A percentile compares a stretch with the other conserved stretches of the same genome.
These are phyloP conservation scores for Zygosaccharomyces pseudobailii DNA, from an alignment of 1,139 yeast genomes.

Conservation along the genomic window DNA sequence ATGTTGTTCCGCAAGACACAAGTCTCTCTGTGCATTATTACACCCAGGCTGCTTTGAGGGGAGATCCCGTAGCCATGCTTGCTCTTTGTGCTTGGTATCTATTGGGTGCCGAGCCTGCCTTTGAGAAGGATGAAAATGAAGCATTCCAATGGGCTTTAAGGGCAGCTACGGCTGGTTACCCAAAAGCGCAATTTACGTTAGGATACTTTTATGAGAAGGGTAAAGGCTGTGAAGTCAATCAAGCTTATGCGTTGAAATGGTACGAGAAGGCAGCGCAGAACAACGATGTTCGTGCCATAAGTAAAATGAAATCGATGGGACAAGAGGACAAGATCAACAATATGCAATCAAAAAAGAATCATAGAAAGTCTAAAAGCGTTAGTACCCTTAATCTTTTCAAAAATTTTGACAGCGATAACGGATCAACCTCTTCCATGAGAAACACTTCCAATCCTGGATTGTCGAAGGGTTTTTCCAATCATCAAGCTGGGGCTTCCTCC, in stretches of 20 bases:
- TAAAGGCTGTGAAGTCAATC: slow-evolving; percentile 68
- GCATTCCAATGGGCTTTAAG: slow-evolving; percentile 93
- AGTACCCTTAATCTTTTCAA: slow-evolving; percentile 10
- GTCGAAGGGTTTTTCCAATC: neutral
- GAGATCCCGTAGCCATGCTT: slow-evolving; percentile 85
- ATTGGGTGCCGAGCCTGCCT: slow-evolving; percentile 79
- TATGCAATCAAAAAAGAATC: slow-evolving; percentile 1
- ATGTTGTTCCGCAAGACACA: slow-evolving; percentile 73
- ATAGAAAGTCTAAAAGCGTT: slow-evolving; percentile 11
- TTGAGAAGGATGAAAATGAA: slow-evolving; percentile 74
- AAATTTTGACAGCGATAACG: slow-evolving; percentile 7
- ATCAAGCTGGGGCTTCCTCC: neutral
- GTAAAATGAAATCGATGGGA: slow-evolving; percentile 24
- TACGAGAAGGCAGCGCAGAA: slow-evolving; percentile 67
- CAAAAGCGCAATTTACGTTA: slow-evolving; percentile 83
- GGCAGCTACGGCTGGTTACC: slow-evolving; percentile 68
- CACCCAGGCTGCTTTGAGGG: slow-evolving; percentile 84
- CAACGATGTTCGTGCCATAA: slow-evolving; percentile 64
- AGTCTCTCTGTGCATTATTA: slow-evolving; percentile 87
- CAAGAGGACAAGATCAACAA: slow-evolving; percentile 1
- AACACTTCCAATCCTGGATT: slow-evolving; percentile 1
- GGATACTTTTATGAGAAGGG: slow-evolving; percentile 87
- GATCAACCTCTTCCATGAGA: neutral
- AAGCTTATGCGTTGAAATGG: slow-evolving; percentile 64
- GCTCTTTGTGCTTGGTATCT: slow-evolving; percentile 96